These are phyloP conservation scores for Sesbania bispinosa DNA, from an alignment of 306 rosid species.

Conservation along the genomic window DNA sequence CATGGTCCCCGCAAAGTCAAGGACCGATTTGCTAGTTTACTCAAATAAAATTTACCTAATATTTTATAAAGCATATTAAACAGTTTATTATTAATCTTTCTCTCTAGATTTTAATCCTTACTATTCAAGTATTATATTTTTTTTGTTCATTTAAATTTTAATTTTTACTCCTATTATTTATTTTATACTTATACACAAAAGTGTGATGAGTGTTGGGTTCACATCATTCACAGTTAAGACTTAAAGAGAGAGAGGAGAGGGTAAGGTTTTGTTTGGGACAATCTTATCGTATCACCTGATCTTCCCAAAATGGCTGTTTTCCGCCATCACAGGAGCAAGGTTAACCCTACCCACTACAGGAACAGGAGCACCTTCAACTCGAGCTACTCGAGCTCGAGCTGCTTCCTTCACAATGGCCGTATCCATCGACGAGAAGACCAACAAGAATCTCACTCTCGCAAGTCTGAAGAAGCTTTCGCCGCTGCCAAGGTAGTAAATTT, in stretches of 20 bases:
- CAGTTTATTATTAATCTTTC: too few species aligned
- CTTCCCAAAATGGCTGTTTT: constrained; percentile 16
- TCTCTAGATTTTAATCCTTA: too few species aligned
- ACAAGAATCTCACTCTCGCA: constrained; percentile 60
- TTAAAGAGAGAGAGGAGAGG: background rate
- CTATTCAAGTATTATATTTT: too few species aligned
- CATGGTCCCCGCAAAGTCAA: too few species aligned
- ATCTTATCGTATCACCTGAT: background rate
- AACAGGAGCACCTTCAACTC: background rate
- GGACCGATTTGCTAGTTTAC: too few species aligned
- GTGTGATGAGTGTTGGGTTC: too few species aligned
- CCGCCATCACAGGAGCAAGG: constrained; percentile 21
- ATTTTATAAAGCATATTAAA: too few species aligned
- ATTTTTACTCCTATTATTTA: too few species aligned
- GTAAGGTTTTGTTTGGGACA: background rate
- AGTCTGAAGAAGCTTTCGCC: constrained; percentile 84
- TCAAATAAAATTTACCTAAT: too few species aligned
- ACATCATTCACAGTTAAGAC: too few species aligned
- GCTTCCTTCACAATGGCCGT: constrained; percentile 59
- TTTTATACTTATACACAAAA: too few species aligned
- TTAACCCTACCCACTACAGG: constrained; percentile 32
- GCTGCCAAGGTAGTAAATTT: constrained; percentile 89
- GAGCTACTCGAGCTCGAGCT: background rate
- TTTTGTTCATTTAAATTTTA: too few species aligned
- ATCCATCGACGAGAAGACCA: constrained; percentile 58